Percentiles rank a stretch among this genome's conserved stretches.
These are phyloP conservation scores for Colletotrichum eleusines DNA, from an alignment of 2,329 filamentous ascomycete genomes.

Conservation along the genomic window DNA sequence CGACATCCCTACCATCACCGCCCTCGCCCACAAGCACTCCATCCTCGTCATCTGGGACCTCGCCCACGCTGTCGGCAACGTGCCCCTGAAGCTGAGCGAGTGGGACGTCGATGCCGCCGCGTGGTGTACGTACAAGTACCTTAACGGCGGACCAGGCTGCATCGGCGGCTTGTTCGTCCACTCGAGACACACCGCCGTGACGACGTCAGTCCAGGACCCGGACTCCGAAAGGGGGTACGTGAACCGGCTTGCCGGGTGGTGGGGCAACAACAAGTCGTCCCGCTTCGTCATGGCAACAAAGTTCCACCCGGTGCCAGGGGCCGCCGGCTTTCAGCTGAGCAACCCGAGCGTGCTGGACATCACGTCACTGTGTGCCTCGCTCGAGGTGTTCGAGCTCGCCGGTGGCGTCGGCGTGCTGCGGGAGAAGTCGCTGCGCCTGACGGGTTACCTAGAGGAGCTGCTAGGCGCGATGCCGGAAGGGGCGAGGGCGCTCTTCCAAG, in stretches of 20 bases:
- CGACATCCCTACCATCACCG: slow-evolving; percentile 84
- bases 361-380: slow-evolving; percentile 75
- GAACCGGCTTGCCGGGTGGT: slow-evolving; percentile 84
- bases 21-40: slow-evolving; percentile 77
- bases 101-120: slow-evolving; percentile 93
- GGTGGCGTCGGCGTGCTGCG: slow-evolving; percentile 72
- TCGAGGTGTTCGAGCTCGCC: slow-evolving; percentile 77
- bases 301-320: slow-evolving; percentile 82
- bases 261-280: slow-evolving; percentile 81
- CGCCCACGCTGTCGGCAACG: slow-evolving; percentile 88
- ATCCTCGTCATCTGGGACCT: slow-evolving; percentile 89
- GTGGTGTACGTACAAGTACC: slow-evolving; percentile 96
- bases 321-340: slow-evolving; percentile 85
- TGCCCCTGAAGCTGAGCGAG: slow-evolving; percentile 82
- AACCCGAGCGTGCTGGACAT: slow-evolving; percentile 84
- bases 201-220: slow-evolving; percentile 52
- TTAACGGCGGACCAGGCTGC: slow-evolving; percentile 85
- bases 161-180: slow-evolving; percentile 88
- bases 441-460: slow-evolving; percentile 77
- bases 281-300: slow-evolving; percentile 87
- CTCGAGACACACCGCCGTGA: slow-evolving; percentile 74
- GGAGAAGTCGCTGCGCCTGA: slow-evolving; percentile 75
- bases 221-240: slow-evolving; percentile 64
- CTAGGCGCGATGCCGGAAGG: slow-evolving; percentile 54
- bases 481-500: slow-evolving; percentile 57